phyloP scores from a whole-genome alignment of 768 basidiomycete species.

The Kwoniella europaea region DNA sequence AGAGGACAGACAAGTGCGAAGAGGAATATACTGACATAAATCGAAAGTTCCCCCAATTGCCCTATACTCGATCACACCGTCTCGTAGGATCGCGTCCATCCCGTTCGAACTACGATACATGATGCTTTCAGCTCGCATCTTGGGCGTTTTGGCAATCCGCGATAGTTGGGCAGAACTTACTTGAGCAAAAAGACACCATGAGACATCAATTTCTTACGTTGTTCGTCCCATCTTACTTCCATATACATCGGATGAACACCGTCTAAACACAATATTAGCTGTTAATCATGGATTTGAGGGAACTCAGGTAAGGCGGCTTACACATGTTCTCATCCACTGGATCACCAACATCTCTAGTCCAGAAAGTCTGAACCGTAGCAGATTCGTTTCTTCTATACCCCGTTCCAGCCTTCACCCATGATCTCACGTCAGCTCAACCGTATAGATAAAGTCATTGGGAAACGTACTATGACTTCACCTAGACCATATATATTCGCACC shows the following conservation, averaged over 20 bases:
- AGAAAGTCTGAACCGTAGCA: slow-evolving; percentile 36
- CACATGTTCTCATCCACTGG: slow-evolving; percentile 53
- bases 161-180: slow-evolving; percentile 13
- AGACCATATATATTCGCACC: slow-evolving; percentile 76
- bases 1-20: neutral
- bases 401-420: slow-evolving; percentile 3
- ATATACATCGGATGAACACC: slow-evolving; percentile 44
- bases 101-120: slow-evolving; percentile 62
- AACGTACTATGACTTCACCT: slow-evolving; percentile 62
- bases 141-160: neutral
- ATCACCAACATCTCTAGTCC: slow-evolving; percentile 40
- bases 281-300: neutral
- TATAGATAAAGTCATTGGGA: neutral
- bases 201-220: slow-evolving; percentile 63
- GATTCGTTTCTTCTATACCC: slow-evolving; percentile 30
- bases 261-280: slow-evolving; percentile 26
- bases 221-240: slow-evolving; percentile 33
- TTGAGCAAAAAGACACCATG: slow-evolving; percentile 79
- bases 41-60: slow-evolving; percentile 76
- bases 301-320: neutral
- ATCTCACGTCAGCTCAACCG: slow-evolving; percentile 4
- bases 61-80: slow-evolving; percentile 67
- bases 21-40: slow-evolving; percentile 60
- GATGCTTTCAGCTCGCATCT: neutral
- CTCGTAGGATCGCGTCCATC: slow-evolving; percentile 69